These are phyloP conservation scores for Neoscytalidium dimidiatum DNA, from an alignment of 2,329 filamentous ascomycete genomes.

Conservation along the genomic window DNA sequence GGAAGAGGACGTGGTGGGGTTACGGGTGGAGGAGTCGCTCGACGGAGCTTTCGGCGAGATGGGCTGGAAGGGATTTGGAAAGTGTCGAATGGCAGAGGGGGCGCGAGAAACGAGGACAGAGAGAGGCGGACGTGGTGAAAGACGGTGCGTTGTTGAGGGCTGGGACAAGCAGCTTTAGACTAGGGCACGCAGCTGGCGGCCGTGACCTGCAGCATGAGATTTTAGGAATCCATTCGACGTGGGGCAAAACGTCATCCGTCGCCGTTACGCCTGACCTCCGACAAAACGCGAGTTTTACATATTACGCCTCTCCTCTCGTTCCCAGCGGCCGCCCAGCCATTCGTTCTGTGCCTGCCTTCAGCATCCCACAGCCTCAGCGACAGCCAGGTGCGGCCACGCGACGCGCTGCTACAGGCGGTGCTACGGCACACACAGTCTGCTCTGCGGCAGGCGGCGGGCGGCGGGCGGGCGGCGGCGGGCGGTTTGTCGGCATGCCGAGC, in stretches of 20 bases:
- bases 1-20: background rate
- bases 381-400: background rate
- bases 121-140: background rate
- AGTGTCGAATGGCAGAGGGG: background rate
- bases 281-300: too few species aligned
- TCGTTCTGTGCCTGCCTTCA: too few species aligned
- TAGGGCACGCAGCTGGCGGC: slow-evolving; percentile 6
- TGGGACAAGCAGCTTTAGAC: slow-evolving; percentile 12
- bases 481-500: slow-evolving; percentile 10
- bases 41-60: background rate
- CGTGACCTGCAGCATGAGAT: slow-evolving; percentile 11
- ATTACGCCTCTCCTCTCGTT: background rate
- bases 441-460: slow-evolving; percentile 1
- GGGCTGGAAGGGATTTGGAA: background rate
- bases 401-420: too few species aligned
- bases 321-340: too few species aligned
- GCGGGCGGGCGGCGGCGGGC: background rate
- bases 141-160: background rate
- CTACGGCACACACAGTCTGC: background rate
- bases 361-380: background rate
- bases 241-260: slow-evolving; percentile 11
- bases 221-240: slow-evolving; percentile 8
- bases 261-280: background rate
- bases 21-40: background rate
- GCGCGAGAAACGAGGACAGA: background rate